These are phyloP conservation scores for Aegle marmelos DNA, from an alignment of 345 rosid species.

Conservation along the genomic window DNA sequence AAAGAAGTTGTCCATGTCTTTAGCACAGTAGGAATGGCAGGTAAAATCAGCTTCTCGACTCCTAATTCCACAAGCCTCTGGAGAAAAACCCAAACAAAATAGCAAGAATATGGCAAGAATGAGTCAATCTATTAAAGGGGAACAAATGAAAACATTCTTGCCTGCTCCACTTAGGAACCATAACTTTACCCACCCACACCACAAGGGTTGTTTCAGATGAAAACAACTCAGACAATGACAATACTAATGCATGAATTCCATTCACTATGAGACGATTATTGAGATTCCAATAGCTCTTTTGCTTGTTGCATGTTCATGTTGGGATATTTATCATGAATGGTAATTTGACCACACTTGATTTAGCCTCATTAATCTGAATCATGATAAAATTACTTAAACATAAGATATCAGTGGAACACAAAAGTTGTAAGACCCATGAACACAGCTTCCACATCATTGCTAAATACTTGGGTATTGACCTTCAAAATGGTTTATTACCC, in stretches of 20 bases:
- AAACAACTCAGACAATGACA: neutral
- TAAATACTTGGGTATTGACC: neutral
- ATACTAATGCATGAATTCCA: neutral
- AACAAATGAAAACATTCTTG: neutral
- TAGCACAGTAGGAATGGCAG: constrained; percentile 65
- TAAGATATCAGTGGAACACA: neutral
- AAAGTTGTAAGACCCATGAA: neutral
- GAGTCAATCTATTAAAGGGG: neutral
- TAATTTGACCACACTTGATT: neutral
- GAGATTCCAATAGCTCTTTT: neutral
- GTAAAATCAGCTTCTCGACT: constrained; percentile 67
- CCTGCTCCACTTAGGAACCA: neutral
- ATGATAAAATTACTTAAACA: neutral
- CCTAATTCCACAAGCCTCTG: constrained; percentile 66
- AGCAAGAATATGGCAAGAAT: neutral
- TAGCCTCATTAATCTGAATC: neutral
- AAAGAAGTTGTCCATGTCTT: constrained; percentile 46
- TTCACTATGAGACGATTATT: neutral
- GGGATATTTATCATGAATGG: neutral
- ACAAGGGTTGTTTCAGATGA: neutral
- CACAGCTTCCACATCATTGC: neutral
- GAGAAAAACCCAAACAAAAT: constrained; percentile 4
- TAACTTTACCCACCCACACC: neutral
- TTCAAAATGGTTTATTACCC: neutral
- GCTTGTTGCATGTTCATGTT: neutral